Conservation (phyloP, 2,329 filamentous ascomycete genomes). For the Dactylonectria estremocensis region DNA sequence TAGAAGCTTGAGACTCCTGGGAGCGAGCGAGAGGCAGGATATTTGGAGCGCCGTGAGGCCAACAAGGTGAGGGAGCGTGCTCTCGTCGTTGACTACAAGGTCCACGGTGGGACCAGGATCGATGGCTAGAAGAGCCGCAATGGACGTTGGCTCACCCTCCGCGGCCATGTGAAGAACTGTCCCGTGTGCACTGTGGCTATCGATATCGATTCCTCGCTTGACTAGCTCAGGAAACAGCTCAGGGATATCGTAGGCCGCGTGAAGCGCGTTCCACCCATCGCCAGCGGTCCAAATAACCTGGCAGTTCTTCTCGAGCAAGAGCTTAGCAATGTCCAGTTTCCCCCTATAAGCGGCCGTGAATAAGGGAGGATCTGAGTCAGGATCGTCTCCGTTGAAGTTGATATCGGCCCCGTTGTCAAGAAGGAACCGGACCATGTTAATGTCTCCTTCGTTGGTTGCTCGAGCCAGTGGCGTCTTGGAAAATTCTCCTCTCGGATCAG, state of each 20-base stretch:
- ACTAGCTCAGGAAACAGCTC: not conserved
- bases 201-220: not conserved
- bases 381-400: not conserved
- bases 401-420: conserved; percentile 1
- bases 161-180: not conserved
- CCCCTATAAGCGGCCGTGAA: not conserved
- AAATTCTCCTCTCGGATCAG: not conserved
- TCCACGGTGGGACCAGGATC: not conserved
- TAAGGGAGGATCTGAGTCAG: not conserved
- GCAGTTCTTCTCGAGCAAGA: not conserved
- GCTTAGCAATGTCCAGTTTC: not conserved
- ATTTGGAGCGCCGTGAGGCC: not conserved
- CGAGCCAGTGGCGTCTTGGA: not conserved
- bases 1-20: not conserved
- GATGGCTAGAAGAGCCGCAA: not conserved
- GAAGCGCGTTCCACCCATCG: not conserved
- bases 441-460: not conserved
- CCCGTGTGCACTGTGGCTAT: not conserved
- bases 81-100: not conserved
- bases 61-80: not conserved
- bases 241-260: not conserved
- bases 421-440: conserved; percentile 12
- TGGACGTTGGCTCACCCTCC: not conserved
- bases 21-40: not conserved
- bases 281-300: not conserved